Conservation (phyloP, 1,284 basidiomycete species). For the Ustilago lituana region DNA sequence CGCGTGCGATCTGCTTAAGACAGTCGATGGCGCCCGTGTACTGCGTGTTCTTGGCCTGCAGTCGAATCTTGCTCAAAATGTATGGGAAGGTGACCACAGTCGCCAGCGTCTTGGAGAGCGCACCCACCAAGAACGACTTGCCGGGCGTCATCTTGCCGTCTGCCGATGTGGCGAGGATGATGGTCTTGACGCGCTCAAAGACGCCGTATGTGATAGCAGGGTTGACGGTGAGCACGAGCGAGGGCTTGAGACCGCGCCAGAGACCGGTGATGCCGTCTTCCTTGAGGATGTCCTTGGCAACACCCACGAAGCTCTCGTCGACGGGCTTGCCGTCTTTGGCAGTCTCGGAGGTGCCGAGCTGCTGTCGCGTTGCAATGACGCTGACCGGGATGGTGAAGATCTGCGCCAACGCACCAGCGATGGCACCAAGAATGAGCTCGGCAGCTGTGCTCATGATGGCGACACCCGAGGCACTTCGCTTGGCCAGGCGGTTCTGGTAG, state of each 20-base stretch:
- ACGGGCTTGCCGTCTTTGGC: conserved; percentile 66
- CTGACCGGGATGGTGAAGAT: conserved; percentile 98
- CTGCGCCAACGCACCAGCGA: conserved; percentile 93
- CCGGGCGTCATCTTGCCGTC: conserved; percentile 79
- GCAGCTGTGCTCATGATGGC: conserved; percentile 56
- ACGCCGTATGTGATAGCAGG: conserved; percentile 98
- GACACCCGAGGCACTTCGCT: conserved; percentile 35
- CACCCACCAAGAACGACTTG: conserved; percentile 87
- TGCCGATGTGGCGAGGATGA: conserved; percentile 70
- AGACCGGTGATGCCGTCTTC: conserved; percentile 91
- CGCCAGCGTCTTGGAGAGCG: conserved; percentile 92
- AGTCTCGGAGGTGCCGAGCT: conserved; percentile 68
- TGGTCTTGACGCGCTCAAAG: conserved; percentile 84
- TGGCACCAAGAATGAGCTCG: conserved; percentile 81
- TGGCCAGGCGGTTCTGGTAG: conserved; percentile 70
- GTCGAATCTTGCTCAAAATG: conserved; percentile 96
- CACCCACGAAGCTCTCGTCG: conserved; percentile 73
- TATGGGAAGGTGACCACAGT: conserved; percentile 71
- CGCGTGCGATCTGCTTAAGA: conserved; percentile 77
- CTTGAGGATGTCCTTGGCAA: conserved; percentile 86
- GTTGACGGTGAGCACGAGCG: conserved; percentile 88
- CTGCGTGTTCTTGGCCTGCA: conserved; percentile 76
- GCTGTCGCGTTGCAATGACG: conserved; percentile 96
- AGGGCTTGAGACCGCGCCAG: conserved; percentile 93
- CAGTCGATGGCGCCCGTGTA: conserved; percentile 81